Conservation (phyloP, 495 filamentous ascomycete species). For the Penicillium pulvis region DNA sequence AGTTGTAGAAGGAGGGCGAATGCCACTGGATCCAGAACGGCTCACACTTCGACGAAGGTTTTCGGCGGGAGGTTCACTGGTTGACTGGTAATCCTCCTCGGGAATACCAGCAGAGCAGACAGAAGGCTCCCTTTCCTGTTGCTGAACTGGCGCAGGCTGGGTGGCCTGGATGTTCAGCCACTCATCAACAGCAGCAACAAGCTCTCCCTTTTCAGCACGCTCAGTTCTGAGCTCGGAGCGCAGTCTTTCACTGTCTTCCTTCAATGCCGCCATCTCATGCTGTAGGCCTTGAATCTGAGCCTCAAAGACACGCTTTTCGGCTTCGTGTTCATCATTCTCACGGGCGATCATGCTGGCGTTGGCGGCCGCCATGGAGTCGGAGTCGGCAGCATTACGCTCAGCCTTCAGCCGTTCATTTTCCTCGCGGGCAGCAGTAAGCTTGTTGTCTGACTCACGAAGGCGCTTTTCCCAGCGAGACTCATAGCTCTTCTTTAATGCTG, state of each 20-base stretch:
- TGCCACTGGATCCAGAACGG: conserved; percentile 32
- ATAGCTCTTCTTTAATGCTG: conserved; percentile 92
- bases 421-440: conserved; percentile 63
- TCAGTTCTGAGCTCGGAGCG: conserved; percentile 68
- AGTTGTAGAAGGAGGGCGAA: conserved; percentile 36
- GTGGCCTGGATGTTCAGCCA: conserved; percentile 64
- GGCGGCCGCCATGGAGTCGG: conserved; percentile 51
- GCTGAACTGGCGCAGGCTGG: conserved; percentile 23
- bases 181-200: conserved; percentile 92
- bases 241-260: conserved; percentile 65
- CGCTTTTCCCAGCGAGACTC: conserved; percentile 88
- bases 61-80: conserved; percentile 25
- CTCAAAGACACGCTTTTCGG: conserved; percentile 53
- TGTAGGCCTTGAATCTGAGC: conserved; percentile 71
- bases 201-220: conserved; percentile 87
- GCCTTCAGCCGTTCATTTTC: conserved; percentile 73
- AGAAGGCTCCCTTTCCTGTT: conserved; percentile 18
- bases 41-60: conserved; percentile 29
- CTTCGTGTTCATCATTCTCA: conserved; percentile 55
- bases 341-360: conserved; percentile 36
- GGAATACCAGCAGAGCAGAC: conserved; percentile 22
- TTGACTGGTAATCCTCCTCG: conserved; percentile 17
- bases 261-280: conserved; percentile 65
- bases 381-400: conserved; percentile 66
- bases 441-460: conserved; percentile 69